Evolutionary conservation across 345 rosid genomes (phyloP).

Genomic region (Ceriops tagal): DNA sequence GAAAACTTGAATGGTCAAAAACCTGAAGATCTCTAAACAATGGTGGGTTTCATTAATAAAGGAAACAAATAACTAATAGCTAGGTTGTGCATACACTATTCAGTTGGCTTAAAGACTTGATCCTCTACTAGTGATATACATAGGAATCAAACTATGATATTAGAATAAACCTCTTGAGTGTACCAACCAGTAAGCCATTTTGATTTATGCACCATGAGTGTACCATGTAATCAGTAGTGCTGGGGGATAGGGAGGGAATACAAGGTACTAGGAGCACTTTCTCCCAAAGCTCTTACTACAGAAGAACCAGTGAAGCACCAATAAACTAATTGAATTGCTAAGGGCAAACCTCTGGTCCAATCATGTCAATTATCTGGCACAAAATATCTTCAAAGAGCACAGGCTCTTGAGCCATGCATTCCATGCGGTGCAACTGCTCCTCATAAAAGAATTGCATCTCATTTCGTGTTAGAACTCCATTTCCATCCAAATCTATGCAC

Average conservation of each 20-base stretch:
- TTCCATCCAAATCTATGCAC: constrained; percentile 95
- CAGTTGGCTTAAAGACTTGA: background rate
- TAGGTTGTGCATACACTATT: background rate
- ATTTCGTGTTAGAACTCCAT: constrained; percentile 74
- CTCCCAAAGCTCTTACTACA: background rate
- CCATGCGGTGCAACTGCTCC: constrained; percentile 96
- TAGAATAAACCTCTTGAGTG: background rate
- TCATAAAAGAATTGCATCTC: constrained; percentile 91
- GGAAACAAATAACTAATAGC: background rate
- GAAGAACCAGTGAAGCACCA: background rate
- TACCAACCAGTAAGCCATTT: background rate
- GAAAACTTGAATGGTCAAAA: constrained; percentile 16
- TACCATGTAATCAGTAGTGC: too few species aligned
- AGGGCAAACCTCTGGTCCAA: constrained; percentile 68
- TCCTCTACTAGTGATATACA: background rate
- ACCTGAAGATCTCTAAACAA: background rate
- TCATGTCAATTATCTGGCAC: constrained; percentile 94
- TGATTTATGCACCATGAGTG: too few species aligned
- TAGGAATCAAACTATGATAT: background rate
- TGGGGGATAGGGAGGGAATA: too few species aligned
- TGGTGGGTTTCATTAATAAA: background rate
- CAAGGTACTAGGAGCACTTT: background rate
- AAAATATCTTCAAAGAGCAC: constrained; percentile 89
- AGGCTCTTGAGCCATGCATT: constrained; percentile 95
- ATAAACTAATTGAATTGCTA: constrained; percentile 6